Conservation (phyloP, 306 rosid genomes). For the Luffa acutangula region DNA sequence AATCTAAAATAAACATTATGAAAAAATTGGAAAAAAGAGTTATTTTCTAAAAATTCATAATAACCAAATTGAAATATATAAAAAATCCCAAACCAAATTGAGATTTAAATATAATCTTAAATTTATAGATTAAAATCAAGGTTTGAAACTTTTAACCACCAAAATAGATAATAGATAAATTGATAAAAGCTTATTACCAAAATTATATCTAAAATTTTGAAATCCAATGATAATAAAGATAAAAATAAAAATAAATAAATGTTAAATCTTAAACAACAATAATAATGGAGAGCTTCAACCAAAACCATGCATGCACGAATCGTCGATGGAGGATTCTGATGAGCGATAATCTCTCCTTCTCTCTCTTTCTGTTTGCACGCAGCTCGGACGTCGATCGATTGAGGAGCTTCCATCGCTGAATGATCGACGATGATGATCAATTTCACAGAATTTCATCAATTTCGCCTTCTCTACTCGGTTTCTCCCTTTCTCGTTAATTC, state of each 20-base stretch:
- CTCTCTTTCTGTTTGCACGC: not conserved
- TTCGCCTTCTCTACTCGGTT: constrained; percentile 10
- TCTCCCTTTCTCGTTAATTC: not conserved
- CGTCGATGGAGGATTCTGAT: not conserved
- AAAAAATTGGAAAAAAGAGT: too few species aligned
- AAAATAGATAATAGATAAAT: too few species aligned
- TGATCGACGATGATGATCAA: constrained; percentile 2
- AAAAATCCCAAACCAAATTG: too few species aligned
- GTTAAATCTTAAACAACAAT: not conserved
- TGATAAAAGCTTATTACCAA: not conserved
- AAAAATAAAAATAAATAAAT: not conserved
- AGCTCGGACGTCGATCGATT: not conserved
- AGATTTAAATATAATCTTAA: not conserved
- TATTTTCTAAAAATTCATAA: too few species aligned
- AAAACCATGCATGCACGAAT: constrained; percentile 9
- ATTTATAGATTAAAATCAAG: too few species aligned
- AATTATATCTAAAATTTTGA: not conserved
- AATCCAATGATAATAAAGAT: not conserved
- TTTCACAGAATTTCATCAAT: constrained; percentile 10
- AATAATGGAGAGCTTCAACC: not conserved
- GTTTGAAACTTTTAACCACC: too few species aligned
- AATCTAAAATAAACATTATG: too few species aligned
- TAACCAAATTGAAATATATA: too few species aligned
- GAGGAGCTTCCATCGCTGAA: not conserved
- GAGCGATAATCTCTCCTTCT: constrained; percentile 9